phyloP scores from a whole-genome alignment of 306 rosid species.

The Vigna hirtella region DNA sequence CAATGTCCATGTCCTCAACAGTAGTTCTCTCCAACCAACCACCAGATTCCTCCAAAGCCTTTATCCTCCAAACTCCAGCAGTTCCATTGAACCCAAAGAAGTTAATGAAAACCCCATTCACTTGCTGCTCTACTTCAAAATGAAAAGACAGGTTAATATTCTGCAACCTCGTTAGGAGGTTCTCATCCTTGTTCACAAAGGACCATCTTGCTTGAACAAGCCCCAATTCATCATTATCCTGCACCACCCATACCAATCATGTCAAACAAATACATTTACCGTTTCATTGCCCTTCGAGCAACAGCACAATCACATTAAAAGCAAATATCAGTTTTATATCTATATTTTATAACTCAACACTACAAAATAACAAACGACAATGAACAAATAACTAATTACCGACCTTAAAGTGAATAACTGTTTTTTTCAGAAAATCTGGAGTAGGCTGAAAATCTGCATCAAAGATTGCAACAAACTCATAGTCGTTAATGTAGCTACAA shows the following conservation, averaged over 20 bases:
- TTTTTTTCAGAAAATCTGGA: slow-evolving; percentile 81
- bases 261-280: slow-evolving; percentile 27
- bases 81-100: slow-evolving; percentile 98
- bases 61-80: slow-evolving; percentile 97
- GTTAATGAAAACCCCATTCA: slow-evolving; percentile 79
- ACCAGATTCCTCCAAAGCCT: slow-evolving; percentile 90
- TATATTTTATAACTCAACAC: not conserved
- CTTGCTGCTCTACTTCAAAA: slow-evolving; percentile 98
- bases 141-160: slow-evolving; percentile 85
- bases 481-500: slow-evolving; percentile 87
- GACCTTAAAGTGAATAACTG: slow-evolving; percentile 94
- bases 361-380: not conserved
- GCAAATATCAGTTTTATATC: not conserved
- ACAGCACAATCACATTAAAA: slow-evolving; percentile 36
- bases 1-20: slow-evolving; percentile 97
- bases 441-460: slow-evolving; percentile 97
- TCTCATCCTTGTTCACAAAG: slow-evolving; percentile 95
- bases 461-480: slow-evolving; percentile 90
- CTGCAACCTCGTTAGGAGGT: slow-evolving; percentile 85
- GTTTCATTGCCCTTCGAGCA: not conserved
- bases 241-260: slow-evolving; percentile 26
- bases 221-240: slow-evolving; percentile 83
- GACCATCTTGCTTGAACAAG: slow-evolving; percentile 98
- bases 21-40: slow-evolving; percentile 99
- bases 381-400: not conserved